Percentiles rank a stretch among this genome's conserved stretches.
phyloP scores from a whole-genome alignment of 371 early-diverging fungal species.

The Catenaria anguillulae region DNA sequence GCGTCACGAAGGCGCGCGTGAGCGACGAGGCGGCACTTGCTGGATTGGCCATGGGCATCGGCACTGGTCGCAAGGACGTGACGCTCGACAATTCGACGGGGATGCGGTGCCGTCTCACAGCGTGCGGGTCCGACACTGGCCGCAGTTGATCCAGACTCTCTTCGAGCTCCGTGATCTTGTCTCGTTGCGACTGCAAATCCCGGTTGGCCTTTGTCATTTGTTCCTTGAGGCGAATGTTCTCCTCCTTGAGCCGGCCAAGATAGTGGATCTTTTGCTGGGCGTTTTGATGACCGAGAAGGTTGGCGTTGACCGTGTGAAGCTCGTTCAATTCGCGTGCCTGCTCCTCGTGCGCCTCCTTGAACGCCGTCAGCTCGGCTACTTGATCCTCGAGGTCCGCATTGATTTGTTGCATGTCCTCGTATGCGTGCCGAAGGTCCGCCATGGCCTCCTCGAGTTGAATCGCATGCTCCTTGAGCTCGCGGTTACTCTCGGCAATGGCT shows the following conservation, averaged over 20 bases:
- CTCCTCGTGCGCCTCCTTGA: conserved; percentile 15
- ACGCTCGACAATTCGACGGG: too few relatives aligned
- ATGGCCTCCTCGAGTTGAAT: neutral
- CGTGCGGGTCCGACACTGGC: too few relatives aligned
- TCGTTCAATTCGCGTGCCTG: conserved; percentile 11
- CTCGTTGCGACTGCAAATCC: too few relatives aligned
- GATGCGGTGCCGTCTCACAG: too few relatives aligned
- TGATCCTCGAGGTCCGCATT: neutral
- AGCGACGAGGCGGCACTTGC: too few relatives aligned
- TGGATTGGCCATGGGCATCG: too few relatives aligned
- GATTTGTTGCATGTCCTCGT: neutral
- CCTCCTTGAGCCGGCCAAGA: neutral
- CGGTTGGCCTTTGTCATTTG: too few relatives aligned
- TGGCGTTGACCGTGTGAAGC: neutral
- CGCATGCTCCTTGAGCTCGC: neutral
- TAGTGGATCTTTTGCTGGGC: neutral
- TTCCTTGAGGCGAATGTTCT: neutral
- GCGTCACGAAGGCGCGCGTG: too few relatives aligned
- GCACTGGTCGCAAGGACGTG: too few relatives aligned
- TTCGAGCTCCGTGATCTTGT: too few relatives aligned
- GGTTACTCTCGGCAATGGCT: neutral
- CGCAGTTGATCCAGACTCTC: too few relatives aligned
- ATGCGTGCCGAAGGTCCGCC: neutral
- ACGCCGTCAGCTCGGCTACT: conserved; percentile 14
- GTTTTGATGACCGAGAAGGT: neutral